Percentiles rank a stretch among this genome's conserved stretches.
phyloP scores from a whole-genome alignment of 805 yeast species.

The Yamadazyma insecticola region DNA sequence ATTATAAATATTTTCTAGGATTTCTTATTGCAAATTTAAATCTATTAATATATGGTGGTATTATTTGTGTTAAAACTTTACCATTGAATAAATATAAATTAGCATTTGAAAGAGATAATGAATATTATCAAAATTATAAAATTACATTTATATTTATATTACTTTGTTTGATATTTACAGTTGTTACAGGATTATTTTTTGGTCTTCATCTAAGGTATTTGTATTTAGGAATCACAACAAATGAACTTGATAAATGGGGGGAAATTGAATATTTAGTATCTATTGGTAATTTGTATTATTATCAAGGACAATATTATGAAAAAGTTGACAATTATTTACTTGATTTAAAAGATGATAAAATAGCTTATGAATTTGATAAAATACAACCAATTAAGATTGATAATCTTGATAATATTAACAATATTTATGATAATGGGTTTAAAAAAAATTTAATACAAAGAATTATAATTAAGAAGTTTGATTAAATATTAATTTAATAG shows the following conservation, averaged over 20 bases:
- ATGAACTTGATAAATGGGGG: slow-evolving; percentile 71
- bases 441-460: slow-evolving; percentile 34
- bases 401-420: slow-evolving; percentile 14
- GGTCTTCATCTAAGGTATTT: slow-evolving; percentile 46
- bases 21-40: slow-evolving; percentile 49
- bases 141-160: slow-evolving; percentile 39
- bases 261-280: slow-evolving; percentile 47
- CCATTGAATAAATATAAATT: slow-evolving; percentile 9
- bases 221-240: slow-evolving; percentile 68
- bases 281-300: slow-evolving; percentile 21
- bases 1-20: slow-evolving; percentile 55
- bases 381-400: slow-evolving; percentile 3
- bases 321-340: slow-evolving; percentile 7
- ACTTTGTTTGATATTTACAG: slow-evolving; percentile 32
- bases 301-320: slow-evolving; percentile 19
- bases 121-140: slow-evolving; percentile 28
- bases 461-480: too few relatives aligned
- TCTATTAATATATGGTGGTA: slow-evolving; percentile 39
- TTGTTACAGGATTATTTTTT: slow-evolving; percentile 36
- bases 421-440: slow-evolving; percentile 50
- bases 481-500: too few relatives aligned
- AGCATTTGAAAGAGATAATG: slow-evolving; percentile 21
- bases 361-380: slow-evolving; percentile 2
- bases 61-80: slow-evolving; percentile 24
- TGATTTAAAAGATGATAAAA: slow-evolving; percentile 8